Conservation (phyloP, 2,329 filamentous ascomycete species). For the Thelonectria discophora region DNA sequence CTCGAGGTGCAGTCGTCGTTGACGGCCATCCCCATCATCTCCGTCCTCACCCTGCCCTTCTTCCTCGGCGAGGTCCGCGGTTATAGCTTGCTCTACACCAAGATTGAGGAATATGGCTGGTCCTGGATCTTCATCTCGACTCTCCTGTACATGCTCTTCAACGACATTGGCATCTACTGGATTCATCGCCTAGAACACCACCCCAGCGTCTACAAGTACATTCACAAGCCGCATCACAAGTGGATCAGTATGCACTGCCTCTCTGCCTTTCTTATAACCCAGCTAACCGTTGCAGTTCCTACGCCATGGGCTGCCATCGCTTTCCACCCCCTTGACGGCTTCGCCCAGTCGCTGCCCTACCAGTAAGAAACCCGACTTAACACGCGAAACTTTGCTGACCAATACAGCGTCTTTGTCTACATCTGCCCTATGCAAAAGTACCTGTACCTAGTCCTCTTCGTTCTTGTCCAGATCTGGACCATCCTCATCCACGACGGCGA, state of each 20-base stretch:
- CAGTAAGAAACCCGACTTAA: conserved; percentile 46
- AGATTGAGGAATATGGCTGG: conserved; percentile 51
- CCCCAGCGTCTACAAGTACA: conserved; percentile 56
- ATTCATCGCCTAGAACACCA: conserved; percentile 58
- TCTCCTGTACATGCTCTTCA: conserved; percentile 55
- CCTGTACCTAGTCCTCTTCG: conserved; percentile 55
- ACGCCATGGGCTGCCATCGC: conserved; percentile 58
- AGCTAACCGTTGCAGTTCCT: conserved; percentile 46
- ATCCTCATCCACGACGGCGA: conserved; percentile 60
- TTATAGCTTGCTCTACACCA: conserved; percentile 53
- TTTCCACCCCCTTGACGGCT: conserved; percentile 58
- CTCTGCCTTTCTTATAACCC: not conserved
- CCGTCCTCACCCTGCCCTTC: conserved; percentile 55
- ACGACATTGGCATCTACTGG: conserved; percentile 58
- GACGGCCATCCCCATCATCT: conserved; percentile 54
- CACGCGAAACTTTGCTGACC: conserved; percentile 13
- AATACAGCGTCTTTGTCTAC: conserved; percentile 52
- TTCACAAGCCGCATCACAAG: conserved; percentile 60
- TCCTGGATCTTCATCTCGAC: conserved; percentile 51
- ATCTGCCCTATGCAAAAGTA: conserved; percentile 57
- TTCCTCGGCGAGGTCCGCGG: conserved; percentile 60
- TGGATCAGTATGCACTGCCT: conserved; percentile 52
- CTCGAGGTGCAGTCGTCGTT: conserved; percentile 56
- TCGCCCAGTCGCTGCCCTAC: conserved; percentile 56
- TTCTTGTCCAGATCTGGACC: conserved; percentile 58